Base-by-base conservation (phyloP, 2,329 filamentous ascomycete species). In the Fusarium globosum region DNA sequence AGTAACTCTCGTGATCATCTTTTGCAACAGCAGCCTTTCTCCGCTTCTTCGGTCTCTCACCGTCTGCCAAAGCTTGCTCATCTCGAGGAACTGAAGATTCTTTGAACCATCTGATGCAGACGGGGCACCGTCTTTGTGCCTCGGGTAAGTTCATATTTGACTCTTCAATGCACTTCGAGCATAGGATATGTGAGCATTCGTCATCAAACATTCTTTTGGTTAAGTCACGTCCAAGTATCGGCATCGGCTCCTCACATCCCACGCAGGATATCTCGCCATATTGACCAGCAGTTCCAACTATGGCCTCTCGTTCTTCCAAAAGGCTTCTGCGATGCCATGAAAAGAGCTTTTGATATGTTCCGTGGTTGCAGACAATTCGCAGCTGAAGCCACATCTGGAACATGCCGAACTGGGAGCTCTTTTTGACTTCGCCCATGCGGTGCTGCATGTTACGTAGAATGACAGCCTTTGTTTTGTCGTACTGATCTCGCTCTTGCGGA, bases 331-430 rank as follows among this genome's bases (percentile, higher is more conserved):
- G 36, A 2, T 68, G 65, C 65, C 65, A 68, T 0, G 65, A 68
- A 7, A 68, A 68, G 2, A 68, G 30, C 8, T 68, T 68, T 7
- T 68, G 65, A 18, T 61, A 68, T 0, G 65, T 68, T 0, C 65
- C 65, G 0, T 68, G 65, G 1, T 68, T 68, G 3, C 65, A 68
- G 1, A 68, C 63, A 2, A 68, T 68, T 1, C 65, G 63, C 0
- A 68, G 12, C 1, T 68, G 65, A 1, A 68, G 64, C 53, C 65
- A 62, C 55, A 49, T n/a, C 3, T 68, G 65, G 2, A 68, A 68
- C 36, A 39, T 61, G 6, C 65, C 65, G 0, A 68, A 68, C 11
- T 68, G 63, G 0, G 63, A 68, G 16, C 65, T 68, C 5, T 68
- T 68, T 2, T 43, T 57, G 0, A 62, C 64, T 3, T 68, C 65